Evolutionary conservation across 139 green algal genomes (phyloP).

Genomic region (Chlamydomonas schloesseri): DNA sequence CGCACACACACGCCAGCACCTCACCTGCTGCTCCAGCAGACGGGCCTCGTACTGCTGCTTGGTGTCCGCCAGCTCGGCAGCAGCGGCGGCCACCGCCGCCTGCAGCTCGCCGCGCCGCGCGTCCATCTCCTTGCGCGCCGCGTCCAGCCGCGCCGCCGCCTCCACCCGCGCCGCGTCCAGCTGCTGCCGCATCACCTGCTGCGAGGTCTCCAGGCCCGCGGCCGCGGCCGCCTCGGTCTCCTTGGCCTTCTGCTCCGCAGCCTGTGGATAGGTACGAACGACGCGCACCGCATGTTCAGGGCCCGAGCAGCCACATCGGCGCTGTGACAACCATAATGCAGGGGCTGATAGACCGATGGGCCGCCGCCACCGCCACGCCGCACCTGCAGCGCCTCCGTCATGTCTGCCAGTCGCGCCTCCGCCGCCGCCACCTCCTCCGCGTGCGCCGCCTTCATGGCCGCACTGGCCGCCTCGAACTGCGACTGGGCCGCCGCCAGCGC

Average conservation of each 20-base stretch:
- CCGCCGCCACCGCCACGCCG: too few relatives aligned
- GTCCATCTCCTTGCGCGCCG: background rate
- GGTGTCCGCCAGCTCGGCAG: constrained; percentile 4
- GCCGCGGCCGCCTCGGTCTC: background rate
- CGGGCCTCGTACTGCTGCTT: constrained; percentile 3
- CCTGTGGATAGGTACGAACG: background rate
- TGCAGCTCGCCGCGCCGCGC: background rate
- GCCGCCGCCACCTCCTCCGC: constrained; percentile 7
- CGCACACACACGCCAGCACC: too few relatives aligned
- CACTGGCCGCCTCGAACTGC: background rate
- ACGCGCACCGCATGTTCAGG: too few relatives aligned
- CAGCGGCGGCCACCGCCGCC: background rate
- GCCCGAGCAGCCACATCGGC: background rate
- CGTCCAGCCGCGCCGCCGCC: background rate
- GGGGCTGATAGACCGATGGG: too few relatives aligned
- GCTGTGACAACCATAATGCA: too few relatives aligned
- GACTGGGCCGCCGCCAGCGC: constrained; percentile 15
- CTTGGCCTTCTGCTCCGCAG: background rate
- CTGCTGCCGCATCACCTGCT: background rate
- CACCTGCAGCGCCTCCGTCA: constrained; percentile 1
- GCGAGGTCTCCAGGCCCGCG: background rate
- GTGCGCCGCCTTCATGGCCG: background rate
- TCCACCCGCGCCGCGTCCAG: background rate
- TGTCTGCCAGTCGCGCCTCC: background rate
- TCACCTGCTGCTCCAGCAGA: constrained; percentile 7